phyloP scores from a whole-genome alignment of 1,284 basidiomycete genomes.

The Cystobasidium sp. region DNA sequence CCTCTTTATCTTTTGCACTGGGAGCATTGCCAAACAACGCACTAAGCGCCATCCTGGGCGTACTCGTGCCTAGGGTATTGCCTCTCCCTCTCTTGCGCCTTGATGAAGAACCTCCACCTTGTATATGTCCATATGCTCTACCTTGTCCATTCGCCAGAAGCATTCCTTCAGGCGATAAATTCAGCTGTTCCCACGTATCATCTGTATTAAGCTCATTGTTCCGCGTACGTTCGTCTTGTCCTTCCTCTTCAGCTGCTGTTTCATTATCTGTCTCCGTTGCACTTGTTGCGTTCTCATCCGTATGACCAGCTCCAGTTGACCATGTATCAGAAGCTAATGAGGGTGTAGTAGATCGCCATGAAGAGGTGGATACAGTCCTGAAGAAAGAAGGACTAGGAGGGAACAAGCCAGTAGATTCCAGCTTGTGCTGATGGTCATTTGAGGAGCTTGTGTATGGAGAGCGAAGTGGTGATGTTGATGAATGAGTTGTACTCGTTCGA shows the following conservation, averaged over 20 bases:
- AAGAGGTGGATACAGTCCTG: constrained; percentile 4
- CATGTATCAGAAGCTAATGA: constrained; percentile 26
- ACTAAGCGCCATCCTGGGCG: constrained; percentile 11
- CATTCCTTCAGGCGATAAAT: neutral
- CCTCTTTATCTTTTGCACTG: neutral
- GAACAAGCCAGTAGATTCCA: neutral
- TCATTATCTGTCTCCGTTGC: constrained; percentile 42
- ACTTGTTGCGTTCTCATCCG: constrained; percentile 11
- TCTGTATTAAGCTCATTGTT: neutral
- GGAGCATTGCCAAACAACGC: neutral
- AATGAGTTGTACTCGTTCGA: neutral
- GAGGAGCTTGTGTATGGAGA: neutral
- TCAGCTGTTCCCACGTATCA: constrained; percentile 13
- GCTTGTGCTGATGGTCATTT: neutral
- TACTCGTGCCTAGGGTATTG: neutral
- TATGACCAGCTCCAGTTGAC: constrained; percentile 3
- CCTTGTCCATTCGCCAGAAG: neutral
- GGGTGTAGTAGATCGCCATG: constrained; percentile 36
- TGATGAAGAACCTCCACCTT: neutral
- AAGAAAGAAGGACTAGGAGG: constrained; percentile 1
- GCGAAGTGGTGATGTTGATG: neutral
- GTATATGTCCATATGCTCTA: neutral
- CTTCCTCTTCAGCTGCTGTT: constrained; percentile 11
- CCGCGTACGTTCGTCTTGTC: no score
- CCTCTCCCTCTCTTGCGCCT: constrained; percentile 17